Percentiles rank a stretch among this genome's conserved stretches.
Conservation (phyloP, 129 eudicot species). For the Flaveria bidentis region DNA sequence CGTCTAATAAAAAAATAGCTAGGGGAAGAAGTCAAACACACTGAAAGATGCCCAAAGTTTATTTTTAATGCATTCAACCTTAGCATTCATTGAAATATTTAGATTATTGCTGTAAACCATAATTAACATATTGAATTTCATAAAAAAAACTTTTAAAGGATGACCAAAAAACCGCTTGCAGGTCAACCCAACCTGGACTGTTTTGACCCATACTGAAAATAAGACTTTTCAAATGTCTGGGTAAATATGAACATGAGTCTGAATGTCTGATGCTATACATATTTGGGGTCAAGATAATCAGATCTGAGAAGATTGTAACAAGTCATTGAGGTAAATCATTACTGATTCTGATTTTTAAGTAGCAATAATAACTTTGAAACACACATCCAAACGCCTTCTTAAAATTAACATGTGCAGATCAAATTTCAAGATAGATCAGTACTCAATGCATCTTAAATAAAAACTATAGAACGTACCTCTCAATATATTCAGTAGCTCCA, state of each 20-base stretch:
- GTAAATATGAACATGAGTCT: not conserved
- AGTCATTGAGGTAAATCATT: not conserved
- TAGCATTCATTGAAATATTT: too few species aligned
- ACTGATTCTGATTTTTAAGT: not conserved
- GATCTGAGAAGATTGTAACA: slow-evolving; percentile 1
- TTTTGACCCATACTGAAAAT: not conserved
- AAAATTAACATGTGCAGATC: not conserved
- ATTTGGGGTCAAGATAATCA: slow-evolving; percentile 1
- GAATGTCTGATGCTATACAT: not conserved
- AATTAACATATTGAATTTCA: too few species aligned
- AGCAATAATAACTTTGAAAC: not conserved
- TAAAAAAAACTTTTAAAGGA: too few species aligned
- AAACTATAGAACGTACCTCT: slow-evolving; percentile 53
- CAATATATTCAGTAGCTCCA: slow-evolving; percentile 90
- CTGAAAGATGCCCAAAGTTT: too few species aligned
- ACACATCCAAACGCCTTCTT: slow-evolving; percentile 2
- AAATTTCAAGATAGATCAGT: not conserved
- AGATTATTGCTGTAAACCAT: too few species aligned
- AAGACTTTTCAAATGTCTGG: not conserved
- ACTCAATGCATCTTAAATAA: not conserved
- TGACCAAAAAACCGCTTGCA: too few species aligned
- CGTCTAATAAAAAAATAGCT: not conserved
- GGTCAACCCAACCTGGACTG: not conserved
- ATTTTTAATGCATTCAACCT: too few species aligned
- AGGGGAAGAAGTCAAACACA: too few species aligned